phyloP scores from a whole-genome alignment of 306 rosid species.

The Cicer yamashitae region DNA sequence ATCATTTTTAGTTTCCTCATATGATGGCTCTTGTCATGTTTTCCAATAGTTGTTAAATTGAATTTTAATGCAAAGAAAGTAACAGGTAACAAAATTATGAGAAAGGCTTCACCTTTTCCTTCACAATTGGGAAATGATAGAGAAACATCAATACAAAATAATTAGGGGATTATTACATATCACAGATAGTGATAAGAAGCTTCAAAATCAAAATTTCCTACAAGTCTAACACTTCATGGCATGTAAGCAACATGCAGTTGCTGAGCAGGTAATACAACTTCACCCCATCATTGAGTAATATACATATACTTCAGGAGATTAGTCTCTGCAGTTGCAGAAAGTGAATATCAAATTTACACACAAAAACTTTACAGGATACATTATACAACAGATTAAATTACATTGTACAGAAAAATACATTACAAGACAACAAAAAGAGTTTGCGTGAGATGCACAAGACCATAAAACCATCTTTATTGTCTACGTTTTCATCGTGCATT shows the following conservation, averaged over 20 bases:
- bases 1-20: neutral
- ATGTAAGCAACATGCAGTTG: conserved; percentile 41
- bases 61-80: neutral
- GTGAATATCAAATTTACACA: no score
- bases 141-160: conserved; percentile 6
- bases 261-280: conserved; percentile 38
- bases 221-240: conserved; percentile 31
- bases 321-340: no score
- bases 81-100: neutral
- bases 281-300: conserved; percentile 34
- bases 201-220: conserved; percentile 40
- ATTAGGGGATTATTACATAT: conserved; percentile 13
- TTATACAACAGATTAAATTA: conserved; percentile 44
- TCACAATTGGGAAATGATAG: conserved; percentile 29
- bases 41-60: neutral
- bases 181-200: neutral
- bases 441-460: conserved; percentile 45
- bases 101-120: conserved; percentile 32
- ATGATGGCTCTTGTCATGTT: conserved; percentile 4
- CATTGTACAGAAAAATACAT: conserved; percentile 38
- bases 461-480: conserved; percentile 43
- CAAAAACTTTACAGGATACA: conserved; percentile 27
- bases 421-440: conserved; percentile 45
- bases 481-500: neutral
- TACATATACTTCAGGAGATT: neutral